phyloP scores from a whole-genome alignment of 176 grass and related monocot genomes.

The sorghum (Sorghum bicolor) region Sorghum_bicolor_NCBIv3 NC_012870.2:9458501-9459000 shows the following conservation, averaged over 20 bases:
- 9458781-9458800: neutral
- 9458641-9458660: neutral
- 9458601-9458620: neutral
- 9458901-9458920: neutral
- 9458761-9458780: too few species aligned
- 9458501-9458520: constrained; percentile 43
- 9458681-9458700: neutral
- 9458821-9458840: neutral
- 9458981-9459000: neutral
- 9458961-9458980: neutral
- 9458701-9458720: neutral
- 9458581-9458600: neutral
- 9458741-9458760: neutral
- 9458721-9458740: neutral
- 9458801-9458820: neutral
- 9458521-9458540: constrained; percentile 31
- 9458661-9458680: neutral
- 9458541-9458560: constrained; percentile 4
- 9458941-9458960: neutral
- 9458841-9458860: neutral
- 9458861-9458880: neutral
- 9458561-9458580: neutral
- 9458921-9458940: neutral
- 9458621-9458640: neutral
- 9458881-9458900: neutral